Evolutionary conservation across 768 basidiomycete genomes (phyloP).

Genomic region (Suillus cothurnatus): DNA sequence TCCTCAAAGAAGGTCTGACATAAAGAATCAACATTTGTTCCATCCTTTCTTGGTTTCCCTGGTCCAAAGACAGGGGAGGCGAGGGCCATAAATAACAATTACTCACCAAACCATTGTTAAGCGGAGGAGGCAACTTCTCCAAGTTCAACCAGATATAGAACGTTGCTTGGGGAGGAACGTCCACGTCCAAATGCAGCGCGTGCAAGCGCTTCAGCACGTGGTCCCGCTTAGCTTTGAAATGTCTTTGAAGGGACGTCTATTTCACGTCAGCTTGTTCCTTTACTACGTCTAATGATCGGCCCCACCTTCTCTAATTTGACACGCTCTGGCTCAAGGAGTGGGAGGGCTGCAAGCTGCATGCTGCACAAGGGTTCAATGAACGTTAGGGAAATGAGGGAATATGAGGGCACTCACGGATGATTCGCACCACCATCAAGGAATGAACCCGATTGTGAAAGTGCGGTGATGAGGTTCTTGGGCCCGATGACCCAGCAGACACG

Average conservation of each 20-base stretch:
- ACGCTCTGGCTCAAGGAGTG: conserved; percentile 71
- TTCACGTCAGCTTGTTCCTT: background rate
- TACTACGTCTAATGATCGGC: background rate
- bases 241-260: conserved; percentile 79
- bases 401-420: conserved; percentile 65
- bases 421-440: conserved; percentile 96
- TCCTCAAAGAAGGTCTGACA: conserved; percentile 90
- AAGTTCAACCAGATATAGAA: conserved; percentile 97
- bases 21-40: conserved; percentile 1
- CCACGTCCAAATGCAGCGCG: conserved; percentile 75
- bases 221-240: conserved; percentile 91
- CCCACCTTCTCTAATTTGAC: conserved; percentile 70
- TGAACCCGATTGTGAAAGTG: conserved; percentile 90
- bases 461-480: conserved; percentile 85
- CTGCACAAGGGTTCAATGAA: conserved; percentile 36
- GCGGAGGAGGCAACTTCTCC: conserved; percentile 72
- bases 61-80: background rate
- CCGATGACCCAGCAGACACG: conserved; percentile 93
- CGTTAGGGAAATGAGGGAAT: conserved; percentile 1
- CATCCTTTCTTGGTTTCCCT: background rate
- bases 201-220: conserved; percentile 84
- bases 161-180: conserved; percentile 75
- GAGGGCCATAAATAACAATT: background rate
- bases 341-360: conserved; percentile 86
- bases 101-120: conserved; percentile 85